A percentile compares a stretch with the other conserved stretches of the same genome.
Conservation (phyloP, 2,329 filamentous ascomycete genomes). For the Microsporum canis region DNA sequence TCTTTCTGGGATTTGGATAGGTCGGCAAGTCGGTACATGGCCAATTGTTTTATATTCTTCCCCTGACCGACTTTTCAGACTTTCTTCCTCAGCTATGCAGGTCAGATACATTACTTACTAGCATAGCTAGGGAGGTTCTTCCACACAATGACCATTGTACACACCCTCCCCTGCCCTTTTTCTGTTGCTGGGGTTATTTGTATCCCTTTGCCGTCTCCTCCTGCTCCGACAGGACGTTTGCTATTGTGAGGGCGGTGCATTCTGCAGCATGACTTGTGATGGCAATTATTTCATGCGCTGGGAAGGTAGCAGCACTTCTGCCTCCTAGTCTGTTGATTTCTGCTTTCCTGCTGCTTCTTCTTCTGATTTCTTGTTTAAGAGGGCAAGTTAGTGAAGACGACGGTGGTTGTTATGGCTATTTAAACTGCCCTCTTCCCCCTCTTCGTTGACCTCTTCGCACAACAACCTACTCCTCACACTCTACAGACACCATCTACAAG, state of each 20-base stretch:
- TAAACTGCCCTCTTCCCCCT: background rate
- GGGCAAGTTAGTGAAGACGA: background rate
- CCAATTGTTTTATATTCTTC: background rate
- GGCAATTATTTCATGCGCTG: background rate
- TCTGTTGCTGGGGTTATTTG: background rate
- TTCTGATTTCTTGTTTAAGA: background rate
- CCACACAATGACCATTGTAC: background rate
- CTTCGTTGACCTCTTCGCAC: background rate
- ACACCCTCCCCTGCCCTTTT: background rate
- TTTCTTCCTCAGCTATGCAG: background rate
- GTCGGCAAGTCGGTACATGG: background rate
- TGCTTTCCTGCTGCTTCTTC: background rate
- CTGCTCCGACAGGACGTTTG: background rate
- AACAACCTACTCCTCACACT: background rate
- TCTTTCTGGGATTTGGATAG: background rate
- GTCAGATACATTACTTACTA: background rate
- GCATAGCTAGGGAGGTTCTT: background rate
- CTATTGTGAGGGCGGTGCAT: conserved; percentile 2
- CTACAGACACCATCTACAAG: background rate
- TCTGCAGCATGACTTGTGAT: background rate
- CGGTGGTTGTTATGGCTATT: background rate
- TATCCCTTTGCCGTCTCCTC: background rate
- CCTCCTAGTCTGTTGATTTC: background rate
- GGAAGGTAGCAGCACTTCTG: background rate
- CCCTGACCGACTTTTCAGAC: background rate